Conservation (phyloP, 2,329 filamentous ascomycete genomes). For the Mycosphaerella arachidis region DNA sequence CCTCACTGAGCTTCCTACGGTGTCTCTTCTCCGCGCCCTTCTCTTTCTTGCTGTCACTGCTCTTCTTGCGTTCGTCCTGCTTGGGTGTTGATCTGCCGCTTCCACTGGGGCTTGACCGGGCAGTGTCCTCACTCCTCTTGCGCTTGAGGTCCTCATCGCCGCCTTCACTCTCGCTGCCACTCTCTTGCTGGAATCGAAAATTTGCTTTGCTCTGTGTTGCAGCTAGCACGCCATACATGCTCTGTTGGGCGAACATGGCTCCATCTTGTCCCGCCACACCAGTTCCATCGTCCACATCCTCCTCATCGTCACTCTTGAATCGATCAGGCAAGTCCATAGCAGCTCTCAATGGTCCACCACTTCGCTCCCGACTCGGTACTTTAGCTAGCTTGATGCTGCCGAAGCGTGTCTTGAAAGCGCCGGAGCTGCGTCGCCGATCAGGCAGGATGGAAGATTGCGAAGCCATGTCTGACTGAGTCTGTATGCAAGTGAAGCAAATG, state of each 20-base stretch:
- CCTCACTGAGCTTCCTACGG: constrained; percentile 57
- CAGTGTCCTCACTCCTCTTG: constrained; percentile 1
- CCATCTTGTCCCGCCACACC: constrained; percentile 19
- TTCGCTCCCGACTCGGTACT: constrained; percentile 1
- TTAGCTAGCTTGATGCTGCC: neutral
- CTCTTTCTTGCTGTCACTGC: constrained; percentile 4
- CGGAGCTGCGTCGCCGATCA: constrained; percentile 1
- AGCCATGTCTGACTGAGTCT: constrained; percentile 1
- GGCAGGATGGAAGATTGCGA: constrained; percentile 1
- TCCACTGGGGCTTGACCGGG: neutral
- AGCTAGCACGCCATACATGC: constrained; percentile 87
- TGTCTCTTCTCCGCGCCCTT: constrained; percentile 38
- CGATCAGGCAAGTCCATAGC: constrained; percentile 19
- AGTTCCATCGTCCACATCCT: constrained; percentile 20
- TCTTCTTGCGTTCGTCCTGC: constrained; percentile 2
- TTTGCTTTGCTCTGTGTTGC: constrained; percentile 78
- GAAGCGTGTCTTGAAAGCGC: neutral
- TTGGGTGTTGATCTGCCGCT: constrained; percentile 8
- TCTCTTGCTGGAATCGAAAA: constrained; percentile 64
- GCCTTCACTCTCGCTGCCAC: constrained; percentile 63
- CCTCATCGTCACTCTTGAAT: constrained; percentile 17
- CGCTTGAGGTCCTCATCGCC: constrained; percentile 21
- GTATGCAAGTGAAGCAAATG: constrained; percentile 3
- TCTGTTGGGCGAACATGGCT: constrained; percentile 77
- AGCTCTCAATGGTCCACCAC: neutral